phyloP scores from a whole-genome alignment of 805 yeast species.

The Kodamaea restingae region DNA sequence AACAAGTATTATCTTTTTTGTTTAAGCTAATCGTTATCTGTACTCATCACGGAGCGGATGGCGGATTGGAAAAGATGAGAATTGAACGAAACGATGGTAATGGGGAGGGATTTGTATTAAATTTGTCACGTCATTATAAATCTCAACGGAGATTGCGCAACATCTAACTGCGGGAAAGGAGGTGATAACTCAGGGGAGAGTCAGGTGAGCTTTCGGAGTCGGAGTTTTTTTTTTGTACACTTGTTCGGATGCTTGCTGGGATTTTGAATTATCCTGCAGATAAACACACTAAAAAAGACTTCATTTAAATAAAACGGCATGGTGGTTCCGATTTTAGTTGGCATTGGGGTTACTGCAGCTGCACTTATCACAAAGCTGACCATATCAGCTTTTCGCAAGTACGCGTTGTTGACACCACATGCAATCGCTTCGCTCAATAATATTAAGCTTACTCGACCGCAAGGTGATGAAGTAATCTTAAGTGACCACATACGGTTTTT shows the following conservation, averaged over 20 bases:
- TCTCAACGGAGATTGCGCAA: too few species aligned
- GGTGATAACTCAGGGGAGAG: neutral
- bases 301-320: conserved; percentile 5
- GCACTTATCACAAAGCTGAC: conserved; percentile 44
- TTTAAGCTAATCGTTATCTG: too few species aligned
- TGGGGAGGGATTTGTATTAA: too few species aligned
- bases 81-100: too few species aligned
- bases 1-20: too few species aligned
- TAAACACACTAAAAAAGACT: conserved; percentile 1
- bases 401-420: conserved; percentile 24
- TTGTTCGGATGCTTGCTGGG: neutral
- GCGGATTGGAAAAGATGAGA: too few species aligned
- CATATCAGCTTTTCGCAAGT: conserved; percentile 28
- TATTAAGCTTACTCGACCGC: conserved; percentile 15
- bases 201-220: conserved; percentile 9
- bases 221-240: conserved; percentile 9
- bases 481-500: conserved; percentile 15
- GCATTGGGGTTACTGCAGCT: conserved; percentile 49
- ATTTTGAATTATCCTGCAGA: neutral
- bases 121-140: too few species aligned
- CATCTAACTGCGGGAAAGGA: neutral
- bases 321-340: conserved; percentile 49
- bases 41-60: too few species aligned
- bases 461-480: neutral
- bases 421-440: conserved; percentile 35